Percentiles rank a stretch among this genome's conserved stretches.
Conservation (phyloP, 106 monocot genomes). For the Ottelia alismoides region DNA sequence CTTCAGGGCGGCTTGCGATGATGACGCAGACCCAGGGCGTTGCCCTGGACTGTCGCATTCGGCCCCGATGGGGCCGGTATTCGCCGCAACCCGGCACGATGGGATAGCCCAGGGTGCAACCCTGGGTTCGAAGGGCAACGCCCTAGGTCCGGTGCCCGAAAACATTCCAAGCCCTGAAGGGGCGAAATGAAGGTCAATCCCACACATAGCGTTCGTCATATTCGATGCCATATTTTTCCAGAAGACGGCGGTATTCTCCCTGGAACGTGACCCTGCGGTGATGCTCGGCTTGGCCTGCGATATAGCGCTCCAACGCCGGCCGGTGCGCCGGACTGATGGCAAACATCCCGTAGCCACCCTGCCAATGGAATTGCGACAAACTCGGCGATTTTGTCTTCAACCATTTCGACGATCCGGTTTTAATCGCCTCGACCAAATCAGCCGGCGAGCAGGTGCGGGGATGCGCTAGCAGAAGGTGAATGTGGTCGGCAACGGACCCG, state of each 20-base stretch:
- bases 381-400: neutral
- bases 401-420: neutral
- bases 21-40: too few species aligned
- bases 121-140: too few species aligned
- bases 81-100: too few species aligned
- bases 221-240: neutral
- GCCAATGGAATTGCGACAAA: neutral
- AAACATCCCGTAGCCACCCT: neutral
- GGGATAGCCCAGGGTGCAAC: too few species aligned
- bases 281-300: neutral
- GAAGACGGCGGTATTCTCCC: neutral
- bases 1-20: too few species aligned
- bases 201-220: neutral
- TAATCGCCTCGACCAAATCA: neutral
- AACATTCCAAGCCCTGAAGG: neutral
- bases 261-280: neutral
- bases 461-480: neutral
- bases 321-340: neutral
- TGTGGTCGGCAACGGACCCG: neutral
- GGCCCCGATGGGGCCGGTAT: too few species aligned
- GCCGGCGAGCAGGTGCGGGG: neutral
- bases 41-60: too few species aligned
- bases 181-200: neutral
- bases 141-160: too few species aligned
- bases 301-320: neutral